phyloP scores from a whole-genome alignment of 768 basidiomycete species.

The Tubosaeta sp. region DNA sequence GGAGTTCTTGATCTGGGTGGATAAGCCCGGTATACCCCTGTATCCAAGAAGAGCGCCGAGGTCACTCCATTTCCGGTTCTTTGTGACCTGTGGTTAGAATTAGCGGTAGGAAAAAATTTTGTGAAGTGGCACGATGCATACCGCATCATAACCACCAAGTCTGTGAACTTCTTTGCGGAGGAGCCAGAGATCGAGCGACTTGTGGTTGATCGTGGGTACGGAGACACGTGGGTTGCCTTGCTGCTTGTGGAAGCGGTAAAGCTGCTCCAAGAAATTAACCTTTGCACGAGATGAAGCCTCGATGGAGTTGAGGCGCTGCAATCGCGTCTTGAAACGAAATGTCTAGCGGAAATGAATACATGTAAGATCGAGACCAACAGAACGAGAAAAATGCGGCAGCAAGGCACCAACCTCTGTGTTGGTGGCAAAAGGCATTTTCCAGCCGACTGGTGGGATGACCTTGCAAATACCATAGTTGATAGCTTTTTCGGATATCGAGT shows the following conservation, averaged over 20 bases:
- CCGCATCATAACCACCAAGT: conserved; percentile 82
- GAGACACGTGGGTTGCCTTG: conserved; percentile 87
- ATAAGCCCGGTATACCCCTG: conserved; percentile 74
- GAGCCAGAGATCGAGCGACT: conserved; percentile 90
- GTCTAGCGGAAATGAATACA: conserved; percentile 39
- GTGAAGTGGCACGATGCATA: conserved; percentile 37
- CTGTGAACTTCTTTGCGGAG: conserved; percentile 89
- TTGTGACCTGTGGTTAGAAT: conserved; percentile 58
- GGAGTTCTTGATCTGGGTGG: conserved; percentile 84
- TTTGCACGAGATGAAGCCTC: conserved; percentile 97
- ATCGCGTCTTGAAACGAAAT: conserved; percentile 93
- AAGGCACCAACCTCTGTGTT: conserved; percentile 76
- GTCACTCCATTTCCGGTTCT: conserved; percentile 83
- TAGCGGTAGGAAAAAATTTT: conserved; percentile 15
- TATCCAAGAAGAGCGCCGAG: conserved; percentile 82
- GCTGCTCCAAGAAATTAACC: conserved; percentile 94
- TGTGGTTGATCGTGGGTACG: conserved; percentile 93
- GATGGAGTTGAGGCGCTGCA: conserved; percentile 93
- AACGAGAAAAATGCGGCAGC: conserved; percentile 23
- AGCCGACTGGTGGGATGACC: conserved; percentile 86
- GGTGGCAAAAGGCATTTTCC: conserved; percentile 95
- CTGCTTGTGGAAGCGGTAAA: conserved; percentile 95
- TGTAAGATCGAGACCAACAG: conserved; percentile 18
- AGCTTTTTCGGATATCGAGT: conserved; percentile 68
- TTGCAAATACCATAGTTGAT: conserved; percentile 89